Evolutionary conservation across 768 basidiomycete species (phyloP), one percentile per base, ranked within the genome.

Genomic region (Panaeolus papilionaceus): DNA sequence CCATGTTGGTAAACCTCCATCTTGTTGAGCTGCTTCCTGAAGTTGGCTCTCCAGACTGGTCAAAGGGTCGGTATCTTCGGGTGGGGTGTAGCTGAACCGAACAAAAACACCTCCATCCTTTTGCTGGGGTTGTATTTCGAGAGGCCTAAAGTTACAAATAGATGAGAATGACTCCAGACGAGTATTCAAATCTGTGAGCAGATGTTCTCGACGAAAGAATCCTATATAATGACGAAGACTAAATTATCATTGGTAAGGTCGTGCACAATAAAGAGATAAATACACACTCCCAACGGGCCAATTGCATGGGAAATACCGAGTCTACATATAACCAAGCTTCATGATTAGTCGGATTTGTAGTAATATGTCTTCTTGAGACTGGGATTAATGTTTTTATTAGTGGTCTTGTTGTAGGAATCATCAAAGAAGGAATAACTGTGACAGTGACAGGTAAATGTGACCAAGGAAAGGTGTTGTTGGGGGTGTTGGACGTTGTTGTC

Each of bases 71-170:
- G 74, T 70, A 18, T 68, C 65, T 18, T 70, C 58, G 26, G 69
- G 71, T 38, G 69, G 40, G 20, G 71, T 77, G 72, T 90, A 96
- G 23, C 81, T 78, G 75, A 95, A 94, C 38, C 83, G 83, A 42
- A 95, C 89, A 74, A 94, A 95, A 16, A 93, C 89, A 4, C 95
- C 95, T 2, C 95, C 95, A 68, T 96, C 94, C 72, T 96, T 96
- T 63, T 79, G 77, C 68, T 88, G 84, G 7, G 89, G 88, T 64
- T 93, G 83, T 5, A 94, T 72, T 26, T 86, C 84, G 4, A 90
- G 73, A n/a, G 94, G 78, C 38, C 81, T 79, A 73, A 95, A 93
- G 40, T 80, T 82, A 70, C 89, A 86, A 0, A 73, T 66, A 38
- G 82, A 72, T 38, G 84, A 83, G 45, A 93, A 82, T 7, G 77